phyloP scores from a whole-genome alignment of 371 early-diverging fungal species.

The Circinella minor region DNA sequence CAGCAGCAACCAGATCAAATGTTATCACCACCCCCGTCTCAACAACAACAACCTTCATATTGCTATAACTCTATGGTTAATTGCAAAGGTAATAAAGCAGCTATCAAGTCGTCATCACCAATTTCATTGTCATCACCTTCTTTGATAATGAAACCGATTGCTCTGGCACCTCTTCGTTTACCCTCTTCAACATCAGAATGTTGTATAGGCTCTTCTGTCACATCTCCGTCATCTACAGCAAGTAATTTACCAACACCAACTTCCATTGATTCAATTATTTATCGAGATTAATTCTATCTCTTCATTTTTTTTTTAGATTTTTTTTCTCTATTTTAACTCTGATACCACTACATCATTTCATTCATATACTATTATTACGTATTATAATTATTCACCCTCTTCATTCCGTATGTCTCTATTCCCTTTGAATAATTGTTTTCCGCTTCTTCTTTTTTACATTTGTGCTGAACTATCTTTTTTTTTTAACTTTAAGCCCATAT shows the following conservation, averaged over 20 bases:
- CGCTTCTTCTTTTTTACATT: too few species aligned
- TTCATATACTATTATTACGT: too few species aligned
- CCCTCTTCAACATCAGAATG: neutral
- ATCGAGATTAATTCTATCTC: conserved; percentile 5
- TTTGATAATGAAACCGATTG: neutral
- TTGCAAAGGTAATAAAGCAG: too few species aligned
- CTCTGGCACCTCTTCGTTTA: conserved; percentile 6
- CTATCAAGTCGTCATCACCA: neutral
- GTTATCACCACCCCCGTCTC: too few species aligned
- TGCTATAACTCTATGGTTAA: too few species aligned
- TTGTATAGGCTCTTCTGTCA: neutral
- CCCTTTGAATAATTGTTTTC: too few species aligned
- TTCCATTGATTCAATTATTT: neutral
- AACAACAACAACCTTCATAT: neutral
- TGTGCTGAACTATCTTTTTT: too few species aligned
- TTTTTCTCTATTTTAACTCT: neutral
- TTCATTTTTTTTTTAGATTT: neutral
- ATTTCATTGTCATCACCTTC: neutral
- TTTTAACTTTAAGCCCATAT: too few species aligned
- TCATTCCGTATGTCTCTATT: too few species aligned
- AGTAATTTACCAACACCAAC: neutral
- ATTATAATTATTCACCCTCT: too few species aligned
- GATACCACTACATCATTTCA: too few species aligned
- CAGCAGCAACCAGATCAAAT: neutral
- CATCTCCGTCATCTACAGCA: neutral